Conservation (phyloP, 805 yeast genomes). For the Starmera quercuum region DNA sequence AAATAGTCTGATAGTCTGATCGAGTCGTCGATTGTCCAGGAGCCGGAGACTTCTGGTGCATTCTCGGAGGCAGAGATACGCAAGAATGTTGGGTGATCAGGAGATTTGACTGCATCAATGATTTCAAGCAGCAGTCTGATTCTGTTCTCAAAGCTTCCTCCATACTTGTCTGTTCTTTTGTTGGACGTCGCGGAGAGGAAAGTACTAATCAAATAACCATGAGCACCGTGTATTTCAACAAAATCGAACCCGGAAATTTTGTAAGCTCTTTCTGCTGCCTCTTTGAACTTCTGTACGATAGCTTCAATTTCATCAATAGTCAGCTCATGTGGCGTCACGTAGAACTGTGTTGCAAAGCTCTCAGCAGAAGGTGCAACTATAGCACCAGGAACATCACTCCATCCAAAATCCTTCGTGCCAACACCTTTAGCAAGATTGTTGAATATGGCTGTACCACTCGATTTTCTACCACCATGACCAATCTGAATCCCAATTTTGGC, state of each 20-base stretch:
- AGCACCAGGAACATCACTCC: constrained; percentile 27
- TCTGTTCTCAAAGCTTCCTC: constrained; percentile 52
- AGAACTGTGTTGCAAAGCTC: constrained; percentile 16
- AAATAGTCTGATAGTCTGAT: constrained; percentile 31
- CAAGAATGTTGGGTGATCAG: constrained; percentile 37
- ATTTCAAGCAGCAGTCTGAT: constrained; percentile 40
- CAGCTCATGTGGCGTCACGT: constrained; percentile 32
- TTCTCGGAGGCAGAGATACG: constrained; percentile 41
- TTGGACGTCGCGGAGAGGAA: constrained; percentile 39
- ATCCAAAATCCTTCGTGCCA: constrained; percentile 30
- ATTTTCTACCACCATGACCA: constrained; percentile 49
- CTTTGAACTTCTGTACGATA: constrained; percentile 33
- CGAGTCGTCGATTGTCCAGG: constrained; percentile 40
- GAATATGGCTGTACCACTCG: constrained; percentile 25
- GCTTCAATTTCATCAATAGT: constrained; percentile 32
- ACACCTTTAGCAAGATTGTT: constrained; percentile 24
- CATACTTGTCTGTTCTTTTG: constrained; percentile 49
- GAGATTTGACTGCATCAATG: constrained; percentile 33
- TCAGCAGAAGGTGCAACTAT: constrained; percentile 40
- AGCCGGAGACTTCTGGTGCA: constrained; percentile 16
- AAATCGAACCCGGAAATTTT: constrained; percentile 48
- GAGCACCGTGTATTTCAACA: constrained; percentile 56
- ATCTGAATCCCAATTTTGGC: constrained; percentile 44
- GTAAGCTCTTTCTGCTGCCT: constrained; percentile 42
- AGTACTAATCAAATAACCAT: constrained; percentile 45